Percentiles rank a stretch among this genome's conserved stretches.
Conservation (phyloP, 2,329 filamentous ascomycete genomes). For the Aureobasidium sp. region DNA sequence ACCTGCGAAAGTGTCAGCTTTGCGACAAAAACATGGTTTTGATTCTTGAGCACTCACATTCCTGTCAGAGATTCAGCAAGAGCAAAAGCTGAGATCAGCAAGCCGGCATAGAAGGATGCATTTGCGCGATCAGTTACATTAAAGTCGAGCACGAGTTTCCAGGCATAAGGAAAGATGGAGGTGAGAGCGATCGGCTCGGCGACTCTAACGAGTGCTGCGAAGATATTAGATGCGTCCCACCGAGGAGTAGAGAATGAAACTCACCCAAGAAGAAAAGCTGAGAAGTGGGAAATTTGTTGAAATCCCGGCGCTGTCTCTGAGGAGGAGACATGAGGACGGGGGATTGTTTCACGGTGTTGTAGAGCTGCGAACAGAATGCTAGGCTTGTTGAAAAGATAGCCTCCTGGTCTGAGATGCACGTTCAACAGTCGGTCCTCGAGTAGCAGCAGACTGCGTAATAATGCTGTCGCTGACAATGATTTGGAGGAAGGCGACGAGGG, state of each 20-base stretch:
- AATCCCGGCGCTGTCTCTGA: conserved; percentile 39
- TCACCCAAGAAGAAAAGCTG: conserved; percentile 81
- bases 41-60: conserved; percentile 41
- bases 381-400: not conserved
- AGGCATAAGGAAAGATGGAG: conserved; percentile 88
- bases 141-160: conserved; percentile 73
- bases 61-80: conserved; percentile 76
- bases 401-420: not conserved
- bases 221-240: not conserved
- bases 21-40: not conserved
- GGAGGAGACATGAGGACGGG: conserved; percentile 10
- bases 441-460: not conserved
- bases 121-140: conserved; percentile 63
- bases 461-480: not conserved
- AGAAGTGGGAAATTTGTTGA: conserved; percentile 69
- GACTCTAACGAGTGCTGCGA: conserved; percentile 77
- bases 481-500: not conserved
- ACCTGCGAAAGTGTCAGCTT: conserved; percentile 29
- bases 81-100: conserved; percentile 81
- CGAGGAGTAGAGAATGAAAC: conserved; percentile 27
- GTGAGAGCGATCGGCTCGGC: conserved; percentile 90
- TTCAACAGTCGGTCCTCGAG: not conserved
- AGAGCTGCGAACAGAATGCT: not conserved
- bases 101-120: conserved; percentile 81
- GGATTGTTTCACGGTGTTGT: not conserved